Evolutionary conservation across 192 early-diverging fungal species (phyloP).

Genomic region (Podila clonocystis): DNA sequence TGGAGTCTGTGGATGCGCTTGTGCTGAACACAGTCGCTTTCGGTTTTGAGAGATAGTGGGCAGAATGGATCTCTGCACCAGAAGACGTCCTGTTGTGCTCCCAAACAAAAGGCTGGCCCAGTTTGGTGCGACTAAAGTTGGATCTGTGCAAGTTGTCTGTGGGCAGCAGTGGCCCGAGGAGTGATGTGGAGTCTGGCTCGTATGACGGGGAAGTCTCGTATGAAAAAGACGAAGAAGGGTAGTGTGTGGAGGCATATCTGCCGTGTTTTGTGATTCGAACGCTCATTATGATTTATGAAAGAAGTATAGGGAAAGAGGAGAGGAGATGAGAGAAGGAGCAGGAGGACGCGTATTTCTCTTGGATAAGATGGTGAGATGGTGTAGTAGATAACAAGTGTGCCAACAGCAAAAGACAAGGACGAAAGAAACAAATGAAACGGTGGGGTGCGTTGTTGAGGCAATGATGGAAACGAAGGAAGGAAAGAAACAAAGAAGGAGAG

Average conservation of each 20-base stretch:
- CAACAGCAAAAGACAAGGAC: background rate
- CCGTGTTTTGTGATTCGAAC: conserved; percentile 24
- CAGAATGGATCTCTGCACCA: background rate
- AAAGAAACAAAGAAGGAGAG: too few relatives aligned
- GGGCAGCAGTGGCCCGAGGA: conserved; percentile 18
- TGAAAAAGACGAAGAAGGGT: conserved; percentile 3
- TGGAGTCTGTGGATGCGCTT: conserved; percentile 21
- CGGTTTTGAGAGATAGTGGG: background rate
- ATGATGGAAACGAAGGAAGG: background rate
- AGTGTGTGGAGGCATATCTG: conserved; percentile 19
- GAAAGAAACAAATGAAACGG: background rate
- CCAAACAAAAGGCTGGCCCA: conserved; percentile 8
- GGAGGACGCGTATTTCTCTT: too few relatives aligned
- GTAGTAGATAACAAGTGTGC: background rate
- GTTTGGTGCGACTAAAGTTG: background rate
- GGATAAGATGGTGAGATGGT: too few relatives aligned
- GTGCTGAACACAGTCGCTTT: conserved; percentile 13
- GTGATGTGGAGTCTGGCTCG: conserved; percentile 23
- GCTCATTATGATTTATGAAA: conserved; percentile 20
- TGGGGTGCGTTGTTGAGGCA: background rate
- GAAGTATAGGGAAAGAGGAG: background rate
- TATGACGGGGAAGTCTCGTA: background rate
- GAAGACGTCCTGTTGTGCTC: conserved; percentile 7
- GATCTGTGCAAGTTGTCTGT: conserved; percentile 13
- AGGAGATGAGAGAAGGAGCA: background rate